Evolutionary conservation across 768 basidiomycete genomes (phyloP), one percentile per base, ranked within the genome.

Genomic region (Rhizopogon vesiculosus): DNA sequence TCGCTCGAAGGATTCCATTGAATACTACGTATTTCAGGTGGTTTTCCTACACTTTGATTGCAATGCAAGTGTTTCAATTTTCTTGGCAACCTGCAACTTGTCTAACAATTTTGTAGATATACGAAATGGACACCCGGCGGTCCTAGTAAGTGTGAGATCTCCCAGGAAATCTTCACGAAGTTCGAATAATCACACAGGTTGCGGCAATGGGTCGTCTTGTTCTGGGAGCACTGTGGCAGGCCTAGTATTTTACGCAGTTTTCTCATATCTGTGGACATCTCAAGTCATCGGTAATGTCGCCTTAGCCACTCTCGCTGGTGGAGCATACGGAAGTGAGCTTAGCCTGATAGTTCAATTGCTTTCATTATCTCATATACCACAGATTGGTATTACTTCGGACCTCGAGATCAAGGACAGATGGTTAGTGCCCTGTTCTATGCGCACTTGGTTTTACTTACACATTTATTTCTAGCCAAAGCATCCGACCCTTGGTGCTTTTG

Each of bases 241-340:
- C 3, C 73, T 93, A 12, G 78, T 91, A 53, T 83, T 92, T 69
- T 93, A 81, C 62, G 81, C 83, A 57, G 83, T 85, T 0, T 92
- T 93, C 68, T 86, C 86, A n/a, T 93, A 85, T 74, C 75, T 91
- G 19, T 93, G 91, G 92, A 86, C 84, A 16, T 89, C 87, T 0
- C 88, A 91, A 70, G 89, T 91, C 42, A 82, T 90, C 49, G 84
- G 81, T 33, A 92, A 92, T 61, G 83, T 93, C 41, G 79, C 88
- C 0, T 76, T 93, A 22, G 82, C 88, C 33, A 91, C 89, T 3
- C 80, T 93, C 31, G 88, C 89, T 7, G 91, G 91, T 38, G 91
- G 92, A 28, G 82, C 85, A 3, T 89, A 82, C 61, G 87, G 86
- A 43, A 75, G 77, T 71, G 55, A 49, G 72, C 61, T 25, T n/a